Evolutionary conservation across 495 filamentous ascomycete species (phyloP).

Genomic region (Pyrenula massariospora): DNA sequence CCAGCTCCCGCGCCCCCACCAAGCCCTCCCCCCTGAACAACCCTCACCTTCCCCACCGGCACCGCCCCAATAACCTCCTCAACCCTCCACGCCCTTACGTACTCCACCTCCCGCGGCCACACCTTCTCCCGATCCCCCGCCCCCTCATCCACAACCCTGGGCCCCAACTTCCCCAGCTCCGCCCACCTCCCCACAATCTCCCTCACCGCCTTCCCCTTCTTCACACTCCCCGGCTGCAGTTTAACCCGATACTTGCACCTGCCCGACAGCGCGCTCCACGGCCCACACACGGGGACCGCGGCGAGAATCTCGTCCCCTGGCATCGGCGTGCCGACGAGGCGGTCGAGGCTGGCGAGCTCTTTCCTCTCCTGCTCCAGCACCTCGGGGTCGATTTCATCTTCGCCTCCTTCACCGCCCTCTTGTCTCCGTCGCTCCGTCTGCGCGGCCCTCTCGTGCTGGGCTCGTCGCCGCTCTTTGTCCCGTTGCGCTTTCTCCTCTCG

Average conservation of each 20-base stretch:
- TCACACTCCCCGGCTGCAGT: slow-evolving; percentile 76
- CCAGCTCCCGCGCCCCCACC: slow-evolving; percentile 28
- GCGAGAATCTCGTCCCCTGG: slow-evolving; percentile 82
- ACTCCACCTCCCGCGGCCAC: slow-evolving; percentile 70
- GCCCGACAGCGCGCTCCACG: slow-evolving; percentile 68
- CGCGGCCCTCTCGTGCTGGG: slow-evolving; percentile 65
- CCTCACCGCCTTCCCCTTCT: slow-evolving; percentile 91
- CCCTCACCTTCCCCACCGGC: slow-evolving; percentile 74
- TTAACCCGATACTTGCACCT: slow-evolving; percentile 84
- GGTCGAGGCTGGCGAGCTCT: slow-evolving; percentile 50
- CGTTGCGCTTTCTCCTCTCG: slow-evolving; percentile 52
- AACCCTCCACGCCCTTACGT: slow-evolving; percentile 69
- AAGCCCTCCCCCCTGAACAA: slow-evolving; percentile 51
- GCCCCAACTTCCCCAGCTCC: slow-evolving; percentile 37
- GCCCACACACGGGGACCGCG: slow-evolving; percentile 81
- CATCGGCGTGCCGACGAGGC: slow-evolving; percentile 64
- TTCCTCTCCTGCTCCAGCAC: slow-evolving; percentile 28
- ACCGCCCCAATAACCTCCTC: slow-evolving; percentile 72
- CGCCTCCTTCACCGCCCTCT: slow-evolving; percentile 32
- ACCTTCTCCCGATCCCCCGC: slow-evolving; percentile 58
- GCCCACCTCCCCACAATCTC: slow-evolving; percentile 74
- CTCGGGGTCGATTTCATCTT: slow-evolving; percentile 41
- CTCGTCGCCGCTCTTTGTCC: slow-evolving; percentile 56
- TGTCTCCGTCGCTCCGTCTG: slow-evolving; percentile 48
- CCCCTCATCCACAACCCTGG: slow-evolving; percentile 25